Conservation (phyloP, 352 stramenopile species). For the Thraustotheca clavata region DNA sequence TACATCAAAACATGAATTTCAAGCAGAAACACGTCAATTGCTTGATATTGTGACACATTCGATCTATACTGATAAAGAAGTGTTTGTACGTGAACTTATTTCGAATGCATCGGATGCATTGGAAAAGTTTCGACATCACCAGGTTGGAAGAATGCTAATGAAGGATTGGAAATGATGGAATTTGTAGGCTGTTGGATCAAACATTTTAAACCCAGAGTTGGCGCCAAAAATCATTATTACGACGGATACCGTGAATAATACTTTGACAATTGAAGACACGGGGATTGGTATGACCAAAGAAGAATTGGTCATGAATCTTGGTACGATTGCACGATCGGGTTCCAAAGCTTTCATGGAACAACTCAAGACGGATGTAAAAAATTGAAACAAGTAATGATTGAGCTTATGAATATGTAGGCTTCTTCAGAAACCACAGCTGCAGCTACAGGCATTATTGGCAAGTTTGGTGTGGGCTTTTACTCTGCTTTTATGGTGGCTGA, state of each 20-base stretch:
- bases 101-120: constrained; percentile 98
- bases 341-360: constrained; percentile 96
- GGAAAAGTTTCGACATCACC: constrained; percentile 97
- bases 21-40: constrained; percentile 93
- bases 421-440: constrained; percentile 58
- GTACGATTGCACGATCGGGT: constrained; percentile 97
- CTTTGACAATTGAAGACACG: constrained; percentile 96
- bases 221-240: constrained; percentile 96
- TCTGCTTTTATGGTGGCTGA: constrained; percentile 99
- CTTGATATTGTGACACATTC: constrained; percentile 98
- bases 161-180: not conserved
- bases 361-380: constrained; percentile 77
- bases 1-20: constrained; percentile 70
- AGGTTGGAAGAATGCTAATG: constrained; percentile 33
- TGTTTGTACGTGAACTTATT: constrained; percentile 98
- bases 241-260: constrained; percentile 92
- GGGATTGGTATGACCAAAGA: constrained; percentile 97
- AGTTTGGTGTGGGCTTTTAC: constrained; percentile 99
- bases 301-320: constrained; percentile 96
- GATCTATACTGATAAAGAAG: constrained; percentile 99
- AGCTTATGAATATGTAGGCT: constrained; percentile 22
- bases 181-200: constrained; percentile 60
- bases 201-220: constrained; percentile 68
- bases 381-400: not conserved
- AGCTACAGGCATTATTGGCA: constrained; percentile 94